Evolutionary conservation across 176 grass and related monocot genomes (phyloP), one percentile per base, ranked within the genome.

Genomic region (Phoenix roebelenii): DNA sequence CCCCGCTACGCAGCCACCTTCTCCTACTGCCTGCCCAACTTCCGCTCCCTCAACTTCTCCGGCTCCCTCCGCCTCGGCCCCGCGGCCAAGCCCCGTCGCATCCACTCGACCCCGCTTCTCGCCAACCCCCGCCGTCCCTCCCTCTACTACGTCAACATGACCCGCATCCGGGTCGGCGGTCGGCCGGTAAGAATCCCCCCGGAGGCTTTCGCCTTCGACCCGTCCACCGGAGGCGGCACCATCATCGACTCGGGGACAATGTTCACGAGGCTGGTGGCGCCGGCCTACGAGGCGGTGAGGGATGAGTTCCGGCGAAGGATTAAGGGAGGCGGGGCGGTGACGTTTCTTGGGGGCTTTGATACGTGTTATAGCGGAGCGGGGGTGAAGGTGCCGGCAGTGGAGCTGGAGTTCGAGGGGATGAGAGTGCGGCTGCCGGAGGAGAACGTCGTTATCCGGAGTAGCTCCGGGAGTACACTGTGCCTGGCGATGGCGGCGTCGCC

Each of bases 1-100:
- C 59, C 23, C 15, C n/a, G 59, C 52, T 97, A 97, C 81, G 26
- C 30, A 3, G 92, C 83, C 15, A 78, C 90, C 51, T 97, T 97
- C 85, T 97, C 92, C 24, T 96, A 96, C 75, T 96, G 87, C 79
- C 75, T 96, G 0, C 92, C 92, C 0, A 96, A 83, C 77, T 88
- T 85, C 75, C 87, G 72, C 61, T 96, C 87, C 4, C 87, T 78
- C 77, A 90, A 90, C 76, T 96, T 91, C 80, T 96, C 92, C 3
- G 92, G 92, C 3, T 90, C 92, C 0, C 83, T 96, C 66, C 74
- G 92, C 5, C 92, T 96, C 44, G 92, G 92, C 23, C 61, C 80
- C 15, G 65, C 24, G 7, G 75, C 87, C 17, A 83, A 90, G 71
- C 92, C 92, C 3, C 22, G 68, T 48, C 14, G 75, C 69, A 52